Percentiles rank a stretch among this genome's conserved stretches.
phyloP scores from a whole-genome alignment of 2,329 filamentous ascomycete genomes.

The Penicillium sp. region DNA sequence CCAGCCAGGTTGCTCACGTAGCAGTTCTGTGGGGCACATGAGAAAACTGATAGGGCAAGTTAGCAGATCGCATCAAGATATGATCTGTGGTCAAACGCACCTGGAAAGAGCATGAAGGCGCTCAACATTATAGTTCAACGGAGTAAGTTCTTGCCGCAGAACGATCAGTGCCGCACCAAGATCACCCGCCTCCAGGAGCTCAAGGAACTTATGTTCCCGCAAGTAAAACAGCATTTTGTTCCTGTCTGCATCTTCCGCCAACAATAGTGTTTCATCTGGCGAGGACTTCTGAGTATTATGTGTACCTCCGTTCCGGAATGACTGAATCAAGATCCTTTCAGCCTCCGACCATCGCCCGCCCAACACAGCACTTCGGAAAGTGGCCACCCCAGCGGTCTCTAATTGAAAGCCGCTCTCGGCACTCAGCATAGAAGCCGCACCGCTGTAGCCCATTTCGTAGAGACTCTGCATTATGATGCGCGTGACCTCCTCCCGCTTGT shows the following conservation, averaged over 20 bases:
- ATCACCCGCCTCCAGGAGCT: conserved; percentile 76
- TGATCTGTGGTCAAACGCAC: conserved; percentile 37
- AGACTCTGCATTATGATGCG: conserved; percentile 88
- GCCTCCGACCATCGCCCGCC: conserved; percentile 79
- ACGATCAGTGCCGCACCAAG: conserved; percentile 72
- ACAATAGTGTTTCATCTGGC: conserved; percentile 60
- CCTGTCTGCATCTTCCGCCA: conserved; percentile 72
- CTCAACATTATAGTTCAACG: conserved; percentile 73
- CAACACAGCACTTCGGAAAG: conserved; percentile 77
- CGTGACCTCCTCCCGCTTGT: conserved; percentile 89
- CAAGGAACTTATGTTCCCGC: conserved; percentile 90
- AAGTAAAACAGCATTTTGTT: conserved; percentile 83
- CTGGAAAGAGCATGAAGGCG: conserved; percentile 79
- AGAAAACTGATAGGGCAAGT: conserved; percentile 59
- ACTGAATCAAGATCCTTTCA: conserved; percentile 71
- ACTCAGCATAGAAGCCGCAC: conserved; percentile 71
- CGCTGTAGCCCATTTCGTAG: conserved; percentile 80
- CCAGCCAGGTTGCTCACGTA: conserved; percentile 77
- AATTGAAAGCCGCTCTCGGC: conserved; percentile 83
- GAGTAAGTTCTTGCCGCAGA: conserved; percentile 83
- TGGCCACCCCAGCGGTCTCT: conserved; percentile 81
- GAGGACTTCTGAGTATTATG: conserved; percentile 24
- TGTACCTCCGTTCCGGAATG: conserved; percentile 45
- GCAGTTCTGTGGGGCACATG: conserved; percentile 80
- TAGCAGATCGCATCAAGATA: neutral